phyloP scores from a whole-genome alignment of 192 early-diverging fungal genomes.

The Podila clonocystis region DNA sequence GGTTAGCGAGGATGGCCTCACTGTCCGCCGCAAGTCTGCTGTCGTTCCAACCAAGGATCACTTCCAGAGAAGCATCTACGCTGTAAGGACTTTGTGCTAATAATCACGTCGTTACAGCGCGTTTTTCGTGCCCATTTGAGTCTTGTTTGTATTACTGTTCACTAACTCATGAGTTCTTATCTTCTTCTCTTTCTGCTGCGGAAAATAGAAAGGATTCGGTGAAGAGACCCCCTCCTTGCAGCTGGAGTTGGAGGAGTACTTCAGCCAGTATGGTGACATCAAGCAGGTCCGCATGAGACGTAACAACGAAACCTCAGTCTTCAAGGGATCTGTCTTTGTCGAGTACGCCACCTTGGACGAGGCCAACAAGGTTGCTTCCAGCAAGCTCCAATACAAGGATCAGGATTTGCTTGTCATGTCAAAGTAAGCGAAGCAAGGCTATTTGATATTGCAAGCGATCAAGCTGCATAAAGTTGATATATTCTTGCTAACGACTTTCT shows the following conservation, averaged over 20 bases:
- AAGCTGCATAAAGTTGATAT: neutral
- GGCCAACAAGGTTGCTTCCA: conserved; percentile 57
- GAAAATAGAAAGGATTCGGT: conserved; percentile 53
- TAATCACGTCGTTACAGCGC: neutral
- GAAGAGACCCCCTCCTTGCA: conserved; percentile 47
- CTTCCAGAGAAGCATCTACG: conserved; percentile 59
- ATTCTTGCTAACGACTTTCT: neutral
- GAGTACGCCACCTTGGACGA: conserved; percentile 60
- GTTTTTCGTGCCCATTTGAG: neutral
- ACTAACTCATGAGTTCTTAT: conserved; percentile 5
- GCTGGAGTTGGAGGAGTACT: conserved; percentile 55
- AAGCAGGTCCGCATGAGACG: conserved; percentile 47
- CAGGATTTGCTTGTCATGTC: conserved; percentile 55
- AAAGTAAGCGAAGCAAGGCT: conserved; percentile 46
- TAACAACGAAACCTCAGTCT: conserved; percentile 9
- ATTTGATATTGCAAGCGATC: too few relatives aligned
- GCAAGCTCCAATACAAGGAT: conserved; percentile 54
- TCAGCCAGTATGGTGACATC: conserved; percentile 53
- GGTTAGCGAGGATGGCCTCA: conserved; percentile 57
- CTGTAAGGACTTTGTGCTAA: conserved; percentile 50
- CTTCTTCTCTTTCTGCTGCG: neutral
- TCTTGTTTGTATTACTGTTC: conserved; percentile 15
- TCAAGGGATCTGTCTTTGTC: conserved; percentile 63
- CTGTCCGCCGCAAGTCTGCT: conserved; percentile 59
- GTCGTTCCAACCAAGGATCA: conserved; percentile 48